phyloP scores from a whole-genome alignment of 1,139 yeast species.

The Eremothecium coryli region DNA sequence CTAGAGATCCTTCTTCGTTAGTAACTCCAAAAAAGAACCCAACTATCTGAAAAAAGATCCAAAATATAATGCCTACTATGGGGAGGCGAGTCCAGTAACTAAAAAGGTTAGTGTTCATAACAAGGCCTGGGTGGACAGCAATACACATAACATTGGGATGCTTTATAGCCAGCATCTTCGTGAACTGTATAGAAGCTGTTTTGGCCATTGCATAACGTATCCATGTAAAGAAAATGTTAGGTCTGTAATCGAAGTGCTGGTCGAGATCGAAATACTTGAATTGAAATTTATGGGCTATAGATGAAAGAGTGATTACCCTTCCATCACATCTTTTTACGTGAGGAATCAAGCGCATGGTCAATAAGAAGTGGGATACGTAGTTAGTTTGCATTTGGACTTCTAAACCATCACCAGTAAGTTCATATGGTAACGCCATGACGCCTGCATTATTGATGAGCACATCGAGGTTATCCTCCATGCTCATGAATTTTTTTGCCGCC shows the following conservation, averaged over 20 bases:
- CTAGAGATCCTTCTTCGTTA: conserved; percentile 60
- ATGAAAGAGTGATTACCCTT: conserved; percentile 59
- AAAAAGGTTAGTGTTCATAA: conserved; percentile 67
- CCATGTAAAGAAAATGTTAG: conserved; percentile 67
- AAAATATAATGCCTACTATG: conserved; percentile 58
- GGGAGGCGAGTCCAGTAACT: conserved; percentile 75
- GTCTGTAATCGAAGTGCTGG: conserved; percentile 47
- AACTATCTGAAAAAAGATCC: conserved; percentile 60
- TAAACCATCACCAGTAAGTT: conserved; percentile 57
- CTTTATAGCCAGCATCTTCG: conserved; percentile 54
- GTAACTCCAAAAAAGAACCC: conserved; percentile 63
- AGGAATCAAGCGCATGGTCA: conserved; percentile 55
- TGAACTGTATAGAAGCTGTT: conserved; percentile 68
- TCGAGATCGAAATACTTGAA: conserved; percentile 42
- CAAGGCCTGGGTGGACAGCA: conserved; percentile 80
- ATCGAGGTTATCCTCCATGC: conserved; percentile 46
- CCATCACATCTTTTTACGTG: conserved; percentile 38
- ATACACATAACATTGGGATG: conserved; percentile 58
- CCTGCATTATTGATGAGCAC: conserved; percentile 75
- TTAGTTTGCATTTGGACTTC: conserved; percentile 78
- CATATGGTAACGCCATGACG: conserved; percentile 65
- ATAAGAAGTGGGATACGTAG: conserved; percentile 64
- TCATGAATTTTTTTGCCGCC: conserved; percentile 44
- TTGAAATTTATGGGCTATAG: conserved; percentile 59
- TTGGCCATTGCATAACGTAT: conserved; percentile 73